Base-by-base conservation (phyloP, 179 eudicot genomes). In the Kewa caespitosa region DNA sequence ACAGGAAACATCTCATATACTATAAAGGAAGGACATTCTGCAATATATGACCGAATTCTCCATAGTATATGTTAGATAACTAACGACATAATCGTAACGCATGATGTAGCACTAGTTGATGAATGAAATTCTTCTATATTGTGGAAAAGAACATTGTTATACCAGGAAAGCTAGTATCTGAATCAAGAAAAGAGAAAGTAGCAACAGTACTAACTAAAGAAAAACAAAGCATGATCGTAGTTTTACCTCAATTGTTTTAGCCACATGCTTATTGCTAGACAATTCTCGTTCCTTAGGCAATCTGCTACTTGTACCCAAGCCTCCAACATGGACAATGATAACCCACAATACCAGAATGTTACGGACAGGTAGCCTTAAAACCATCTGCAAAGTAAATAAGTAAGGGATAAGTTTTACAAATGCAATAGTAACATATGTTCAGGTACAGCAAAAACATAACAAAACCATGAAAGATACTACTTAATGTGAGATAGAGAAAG, bases 221-320 rank as follows among this genome's bases (percentile, higher is more conserved):
- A 6, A 12, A 17, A 46, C 20, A 46, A 4, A 46, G 8, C 54
- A 46, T 46, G 20, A 46, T 12, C 13, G 33, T 2, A 63, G 34
- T 6, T 31, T 43, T 48, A 70, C 76, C 55, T 72, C 60, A 31
- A 59, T 72, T 72, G 76, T 59, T 38, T 59, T 59, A 20, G 60
- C 14, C 28, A 30, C 31, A 57, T 72, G 54, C 38, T 72, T 59
- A 39, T 38, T 23, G 36, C 67, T 41, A 39, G 36, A n/a, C 22
- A 57, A 38, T 57, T 52, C 65, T 71, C 39, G 70, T 10, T 67
- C 8, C n/a, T 25, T 37, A 38, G 69, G 15, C 34, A 25, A 2
- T 13, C 11, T 39, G 34, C 34, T 27, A 25, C 23, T 28, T n/a
- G n/a, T n/a, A 6, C 50, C 34, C 36, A 67, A n/a, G 12, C 15